Base-by-base conservation (phyloP, 2,329 filamentous ascomycete genomes). In the Scolecobasidium constrictum region DNA sequence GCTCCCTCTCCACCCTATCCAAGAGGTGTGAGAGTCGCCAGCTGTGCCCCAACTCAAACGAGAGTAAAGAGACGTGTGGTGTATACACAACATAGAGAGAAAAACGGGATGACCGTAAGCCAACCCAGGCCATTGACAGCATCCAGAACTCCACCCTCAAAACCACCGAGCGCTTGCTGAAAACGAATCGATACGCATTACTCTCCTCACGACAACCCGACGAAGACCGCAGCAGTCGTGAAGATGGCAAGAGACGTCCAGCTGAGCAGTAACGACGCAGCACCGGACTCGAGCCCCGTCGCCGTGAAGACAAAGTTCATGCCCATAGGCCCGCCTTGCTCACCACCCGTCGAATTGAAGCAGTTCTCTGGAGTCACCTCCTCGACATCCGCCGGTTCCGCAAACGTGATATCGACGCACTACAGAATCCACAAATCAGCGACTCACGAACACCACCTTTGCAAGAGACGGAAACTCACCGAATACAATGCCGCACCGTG, bases 401-500 rank as follows among this genome's bases (percentile, higher is more conserved):
- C 45, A 37, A 48, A 48, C 17, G 45, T 48, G 23, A 48, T 44
- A 38, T 48, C 46, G 52, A 93, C 88, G 58, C 92, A 96, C 86
- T 94, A 28, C 4, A 33, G 7, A 40, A n/a, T 37, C 35, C 35
- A 43, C 46, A 20, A 36, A 46, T 38, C 38, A 18, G 28, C 34
- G 28, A 33, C n/a, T 6, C 33, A 31, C 19, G 21, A 17, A 19
- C 23, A 12, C 11, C 20, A 21, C 21, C 34, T 38, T 15, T 35
- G 13, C 9, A 26, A 22, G 20, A 21, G 3, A 16, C 21, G 6
- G 11, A 23, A 31, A 20, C 81, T 52, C 68, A 88, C 84, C 47
- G 83, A 87, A 57, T 81, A 94, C 31, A 95, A 62, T 4, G 84
- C 72, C 2, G 86, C 88, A 3, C 88, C 88, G 56, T 94, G 87